Evolutionary conservation across 2,329 filamentous ascomycete species (phyloP).

Genomic region (Aspergillus thermomutatus): DNA sequence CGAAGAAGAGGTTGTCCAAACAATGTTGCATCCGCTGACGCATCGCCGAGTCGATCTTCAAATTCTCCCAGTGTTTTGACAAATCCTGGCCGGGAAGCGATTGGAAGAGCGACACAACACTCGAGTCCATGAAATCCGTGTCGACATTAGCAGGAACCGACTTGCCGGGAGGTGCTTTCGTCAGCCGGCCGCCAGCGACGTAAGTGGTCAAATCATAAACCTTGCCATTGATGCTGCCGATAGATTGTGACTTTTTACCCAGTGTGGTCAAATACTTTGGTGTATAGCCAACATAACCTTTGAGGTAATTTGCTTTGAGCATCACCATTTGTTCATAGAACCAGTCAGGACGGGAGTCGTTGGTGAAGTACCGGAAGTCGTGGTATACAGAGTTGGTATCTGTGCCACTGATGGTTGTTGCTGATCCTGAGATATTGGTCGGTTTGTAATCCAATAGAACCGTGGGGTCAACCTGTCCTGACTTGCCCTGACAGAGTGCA

Average conservation of each 20-base stretch:
- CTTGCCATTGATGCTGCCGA: slow-evolving; percentile 73
- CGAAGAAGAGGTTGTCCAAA: slow-evolving; percentile 90
- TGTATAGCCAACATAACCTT: slow-evolving; percentile 83
- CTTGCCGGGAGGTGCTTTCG: slow-evolving; percentile 56
- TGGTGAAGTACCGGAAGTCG: slow-evolving; percentile 83
- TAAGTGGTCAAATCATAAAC: slow-evolving; percentile 93
- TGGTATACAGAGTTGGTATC: slow-evolving; percentile 81
- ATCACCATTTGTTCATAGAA: slow-evolving; percentile 83
- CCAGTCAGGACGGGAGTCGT: slow-evolving; percentile 85
- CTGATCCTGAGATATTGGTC: slow-evolving; percentile 69
- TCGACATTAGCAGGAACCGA: slow-evolving; percentile 49
- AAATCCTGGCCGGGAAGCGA: slow-evolving; percentile 73
- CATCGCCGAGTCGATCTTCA: slow-evolving; percentile 56
- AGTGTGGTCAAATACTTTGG: slow-evolving; percentile 71
- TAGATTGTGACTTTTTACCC: slow-evolving; percentile 59
- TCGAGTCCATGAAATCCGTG: slow-evolving; percentile 75
- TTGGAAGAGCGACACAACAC: slow-evolving; percentile 74
- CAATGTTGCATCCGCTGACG: slow-evolving; percentile 73
- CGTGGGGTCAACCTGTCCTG: slow-evolving; percentile 61
- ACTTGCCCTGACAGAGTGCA: slow-evolving; percentile 77
- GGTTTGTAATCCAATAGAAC: slow-evolving; percentile 83
- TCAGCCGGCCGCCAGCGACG: slow-evolving; percentile 66
- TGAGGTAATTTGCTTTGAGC: slow-evolving; percentile 74
- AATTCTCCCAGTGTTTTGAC: slow-evolving; percentile 73
- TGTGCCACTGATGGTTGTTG: slow-evolving; percentile 59